These are phyloP conservation scores for Aspergillus carlsbadensis DNA, from an alignment of 495 filamentous ascomycete genomes.

Conservation along the genomic window DNA sequence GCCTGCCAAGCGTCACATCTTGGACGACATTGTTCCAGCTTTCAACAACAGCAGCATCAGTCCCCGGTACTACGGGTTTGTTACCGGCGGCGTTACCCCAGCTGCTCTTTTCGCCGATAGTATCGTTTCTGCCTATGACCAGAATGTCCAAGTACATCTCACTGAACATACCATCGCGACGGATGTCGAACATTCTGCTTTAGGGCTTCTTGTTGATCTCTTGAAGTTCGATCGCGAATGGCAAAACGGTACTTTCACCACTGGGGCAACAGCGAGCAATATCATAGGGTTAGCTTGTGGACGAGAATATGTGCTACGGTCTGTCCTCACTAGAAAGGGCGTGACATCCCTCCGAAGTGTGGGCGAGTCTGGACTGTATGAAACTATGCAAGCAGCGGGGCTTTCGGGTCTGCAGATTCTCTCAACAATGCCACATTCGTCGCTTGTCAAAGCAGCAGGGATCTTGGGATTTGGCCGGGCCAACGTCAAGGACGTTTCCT, in stretches of 20 bases:
- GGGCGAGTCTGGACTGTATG: constrained; percentile 66
- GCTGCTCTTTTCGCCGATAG: constrained; percentile 84
- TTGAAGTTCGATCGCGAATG: constrained; percentile 55
- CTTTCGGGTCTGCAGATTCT: constrained; percentile 71
- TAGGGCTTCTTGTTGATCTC: constrained; percentile 67
- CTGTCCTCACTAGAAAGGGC: constrained; percentile 35
- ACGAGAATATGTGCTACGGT: constrained; percentile 62
- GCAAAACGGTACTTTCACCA: constrained; percentile 72
- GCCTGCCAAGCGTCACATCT: constrained; percentile 47
- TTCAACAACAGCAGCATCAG: constrained; percentile 62
- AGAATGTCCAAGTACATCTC: constrained; percentile 85
- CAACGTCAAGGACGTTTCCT: constrained; percentile 59
- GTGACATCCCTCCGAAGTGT: constrained; percentile 46
- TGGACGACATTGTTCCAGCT: constrained; percentile 62
- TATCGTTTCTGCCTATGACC: constrained; percentile 73
- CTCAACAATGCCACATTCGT: constrained; percentile 80
- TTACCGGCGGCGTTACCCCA: constrained; percentile 78
- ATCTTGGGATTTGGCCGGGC: constrained; percentile 75
- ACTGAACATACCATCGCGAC: constrained; percentile 71
- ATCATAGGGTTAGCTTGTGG: constrained; percentile 77
- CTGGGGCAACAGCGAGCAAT: constrained; percentile 85
- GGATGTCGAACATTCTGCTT: constrained; percentile 68
- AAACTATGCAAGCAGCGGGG: constrained; percentile 60
- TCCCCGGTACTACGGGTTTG: constrained; percentile 80
- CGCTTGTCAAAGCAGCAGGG: constrained; percentile 76